phyloP scores from a whole-genome alignment of 768 basidiomycete species.

The Dioszegia crocea region DNA sequence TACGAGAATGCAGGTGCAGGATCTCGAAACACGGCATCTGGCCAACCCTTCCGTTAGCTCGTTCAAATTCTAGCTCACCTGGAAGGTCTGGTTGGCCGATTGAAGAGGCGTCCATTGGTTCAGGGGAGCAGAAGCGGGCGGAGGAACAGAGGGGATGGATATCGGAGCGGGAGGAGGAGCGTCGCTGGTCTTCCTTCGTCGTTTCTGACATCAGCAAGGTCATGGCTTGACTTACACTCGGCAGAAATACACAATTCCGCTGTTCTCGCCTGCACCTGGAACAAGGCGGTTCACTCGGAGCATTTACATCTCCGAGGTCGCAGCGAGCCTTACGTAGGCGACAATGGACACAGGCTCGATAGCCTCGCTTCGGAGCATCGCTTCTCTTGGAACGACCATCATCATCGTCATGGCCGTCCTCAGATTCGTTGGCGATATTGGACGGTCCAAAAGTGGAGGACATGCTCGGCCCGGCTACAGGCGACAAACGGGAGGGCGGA shows the following conservation, averaged over 20 bases:
- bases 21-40: conserved; percentile 4
- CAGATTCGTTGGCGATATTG: background rate
- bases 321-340: conserved; percentile 31
- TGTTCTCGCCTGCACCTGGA: conserved; percentile 41
- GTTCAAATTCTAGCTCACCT: background rate
- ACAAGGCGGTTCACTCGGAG: conserved; percentile 43
- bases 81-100: conserved; percentile 6
- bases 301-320: conserved; percentile 46
- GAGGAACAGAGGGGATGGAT: no score
- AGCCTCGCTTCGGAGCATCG: conserved; percentile 33
- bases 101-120: background rate
- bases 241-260: conserved; percentile 43
- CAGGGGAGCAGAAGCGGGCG: background rate
- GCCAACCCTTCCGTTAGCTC: conserved; percentile 13
- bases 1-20: conserved; percentile 2
- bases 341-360: conserved; percentile 42
- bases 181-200: conserved; percentile 15
- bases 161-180: background rate
- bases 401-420: background rate
- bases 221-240: conserved; percentile 22
- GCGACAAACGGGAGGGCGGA: conserved; percentile 13
- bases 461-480: background rate
- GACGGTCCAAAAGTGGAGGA: background rate
- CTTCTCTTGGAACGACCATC: conserved; percentile 4
- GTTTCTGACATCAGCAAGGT: conserved; percentile 22